Percentiles rank a stretch among this genome's conserved stretches.
Conservation (phyloP, 768 basidiomycete genomes). For the Chlorophyllum brunneum region DNA sequence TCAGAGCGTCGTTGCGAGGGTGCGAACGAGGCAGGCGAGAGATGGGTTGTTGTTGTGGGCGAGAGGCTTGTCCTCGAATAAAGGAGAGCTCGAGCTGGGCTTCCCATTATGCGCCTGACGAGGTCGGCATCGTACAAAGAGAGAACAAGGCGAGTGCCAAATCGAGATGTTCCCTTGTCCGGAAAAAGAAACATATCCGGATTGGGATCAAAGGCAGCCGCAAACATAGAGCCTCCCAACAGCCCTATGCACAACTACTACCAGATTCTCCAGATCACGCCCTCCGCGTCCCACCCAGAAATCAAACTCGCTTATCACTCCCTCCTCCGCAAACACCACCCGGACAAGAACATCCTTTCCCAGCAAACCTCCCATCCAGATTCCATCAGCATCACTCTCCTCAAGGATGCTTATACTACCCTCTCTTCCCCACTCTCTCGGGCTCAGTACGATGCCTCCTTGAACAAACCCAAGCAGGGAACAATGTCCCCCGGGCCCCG, state of each 20-base stretch:
- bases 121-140: not conserved
- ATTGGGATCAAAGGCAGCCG: constrained; percentile 2
- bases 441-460: constrained; percentile 42
- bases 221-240: constrained; percentile 7
- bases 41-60: not conserved
- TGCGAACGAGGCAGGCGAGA: too few species aligned
- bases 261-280: constrained; percentile 48
- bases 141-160: constrained; percentile 16
- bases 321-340: constrained; percentile 60
- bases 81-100: not conserved
- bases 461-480: constrained; percentile 15
- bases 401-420: constrained; percentile 66
- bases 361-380: not conserved
- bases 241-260: constrained; percentile 47
- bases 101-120: not conserved
- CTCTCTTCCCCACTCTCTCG: constrained; percentile 51
- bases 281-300: constrained; percentile 44
- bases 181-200: constrained; percentile 7
- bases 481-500: constrained; percentile 36
- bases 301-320: constrained; percentile 71
- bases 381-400: constrained; percentile 45
- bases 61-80: not conserved
- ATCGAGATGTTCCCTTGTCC: constrained; percentile 15
- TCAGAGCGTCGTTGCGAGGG: too few species aligned
- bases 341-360: constrained; percentile 32